These are phyloP conservation scores for Thalassiosira livingstoniorum DNA, from an alignment of 352 stramenopile species.

Conservation along the genomic window DNA sequence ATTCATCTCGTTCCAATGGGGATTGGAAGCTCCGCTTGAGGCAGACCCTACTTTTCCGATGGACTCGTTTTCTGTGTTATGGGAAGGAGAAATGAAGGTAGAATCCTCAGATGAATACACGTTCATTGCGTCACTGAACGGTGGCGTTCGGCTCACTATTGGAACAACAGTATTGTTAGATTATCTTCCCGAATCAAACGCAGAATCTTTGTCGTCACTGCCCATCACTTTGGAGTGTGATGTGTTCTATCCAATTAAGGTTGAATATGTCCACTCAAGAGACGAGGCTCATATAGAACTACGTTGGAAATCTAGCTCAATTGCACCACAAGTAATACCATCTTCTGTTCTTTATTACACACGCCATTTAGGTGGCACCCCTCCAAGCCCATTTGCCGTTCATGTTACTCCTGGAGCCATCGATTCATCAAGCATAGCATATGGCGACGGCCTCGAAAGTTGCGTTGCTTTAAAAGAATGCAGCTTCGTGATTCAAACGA, in stretches of 20 bases:
- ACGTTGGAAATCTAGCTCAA: conserved; percentile 78
- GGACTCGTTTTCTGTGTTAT: conserved; percentile 85
- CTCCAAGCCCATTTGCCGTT: conserved; percentile 73
- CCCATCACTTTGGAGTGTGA: conserved; percentile 43
- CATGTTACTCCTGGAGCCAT: conserved; percentile 87
- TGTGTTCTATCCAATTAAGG: conserved; percentile 87
- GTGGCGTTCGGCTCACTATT: conserved; percentile 86
- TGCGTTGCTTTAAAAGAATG: conserved; percentile 76
- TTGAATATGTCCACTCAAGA: conserved; percentile 89
- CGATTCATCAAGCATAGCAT: conserved; percentile 63
- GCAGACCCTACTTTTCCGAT: conserved; percentile 72
- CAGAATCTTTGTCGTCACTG: conserved; percentile 46
- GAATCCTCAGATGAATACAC: conserved; percentile 83
- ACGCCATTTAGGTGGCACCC: conserved; percentile 67
- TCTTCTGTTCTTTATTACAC: conserved; percentile 73
- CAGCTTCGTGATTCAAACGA: conserved; percentile 88
- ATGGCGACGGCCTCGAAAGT: conserved; percentile 64
- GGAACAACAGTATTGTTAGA: conserved; percentile 86
- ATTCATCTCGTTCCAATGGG: conserved; percentile 90
- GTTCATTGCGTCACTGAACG: conserved; percentile 88
- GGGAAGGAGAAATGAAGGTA: conserved; percentile 78
- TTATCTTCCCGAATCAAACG: conserved; percentile 45
- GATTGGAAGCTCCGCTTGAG: conserved; percentile 70
- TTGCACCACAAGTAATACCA: conserved; percentile 55
- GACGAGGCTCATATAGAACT: conserved; percentile 89